Evolutionary conservation across 331 rosid species (phyloP), one percentile per base, ranked within the genome.

Genomic region (Acacia concinna): DNA sequence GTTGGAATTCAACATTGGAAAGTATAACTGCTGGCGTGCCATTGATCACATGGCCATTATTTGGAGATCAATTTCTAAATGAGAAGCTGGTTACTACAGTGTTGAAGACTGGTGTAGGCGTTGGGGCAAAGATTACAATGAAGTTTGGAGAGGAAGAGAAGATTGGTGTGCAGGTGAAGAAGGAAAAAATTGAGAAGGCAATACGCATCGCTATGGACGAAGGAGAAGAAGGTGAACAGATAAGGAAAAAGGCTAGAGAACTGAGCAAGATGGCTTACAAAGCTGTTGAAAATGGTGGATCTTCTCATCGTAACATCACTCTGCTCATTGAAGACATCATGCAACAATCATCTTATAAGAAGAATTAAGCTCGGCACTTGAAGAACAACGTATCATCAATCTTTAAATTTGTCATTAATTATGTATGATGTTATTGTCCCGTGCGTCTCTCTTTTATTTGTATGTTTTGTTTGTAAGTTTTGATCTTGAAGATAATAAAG

Each of bases 1-100:
- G 85, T 12, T 84, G 85, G 88, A 84, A 84, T 40, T 84, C 88
- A 8, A 81, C 63, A 18, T 18, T 85, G 0, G 88, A 85, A 81
- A 81, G 65, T 21, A 40, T 85, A 28, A 12, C 68, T 20, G 70
- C 17, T 0, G 85, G 83, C 0, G 77, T 78, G 32, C 85, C 88
- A 2, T 49, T 81, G 81, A 17, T 85, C 4, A 81, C 88, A 0
- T 85, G 85, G 74, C 85, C 85, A 4, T 32, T 82, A 8, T 82
- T 69, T 21, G 78, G 30, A 7, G 81, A 82, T 51, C 88, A 84
- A 41, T 60, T 84, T 14, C 2, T 65, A 21, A 84, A 84, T 30
- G 82, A 77, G 62, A 84, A 60, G 60, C 17, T 81, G 0, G 67
- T 78, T 0, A 47, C 41, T 8, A 38, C 78, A 43, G 41, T 81